phyloP scores from a whole-genome alignment of 2,329 filamentous ascomycete species.

The Allantophomopsis cytisporea region DNA sequence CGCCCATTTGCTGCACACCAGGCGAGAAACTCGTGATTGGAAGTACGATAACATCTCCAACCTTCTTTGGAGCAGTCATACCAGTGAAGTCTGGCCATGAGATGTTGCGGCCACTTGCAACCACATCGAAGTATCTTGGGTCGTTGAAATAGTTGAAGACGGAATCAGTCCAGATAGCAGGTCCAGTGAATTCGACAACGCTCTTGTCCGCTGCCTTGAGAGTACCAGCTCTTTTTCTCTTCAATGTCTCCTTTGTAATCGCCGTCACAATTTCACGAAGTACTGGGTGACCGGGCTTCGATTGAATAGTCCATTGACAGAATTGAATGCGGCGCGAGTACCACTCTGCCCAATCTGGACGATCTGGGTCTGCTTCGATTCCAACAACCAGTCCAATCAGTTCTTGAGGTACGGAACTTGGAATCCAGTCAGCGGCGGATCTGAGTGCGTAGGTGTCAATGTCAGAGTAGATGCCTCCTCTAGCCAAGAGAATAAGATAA shows the following conservation, averaged over 20 bases:
- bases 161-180: constrained; percentile 85
- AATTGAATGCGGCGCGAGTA: constrained; percentile 95
- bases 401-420: constrained; percentile 59
- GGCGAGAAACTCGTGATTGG: constrained; percentile 97
- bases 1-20: constrained; percentile 85
- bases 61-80: constrained; percentile 69
- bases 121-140: constrained; percentile 73
- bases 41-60: constrained; percentile 85
- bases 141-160: constrained; percentile 94
- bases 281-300: constrained; percentile 87
- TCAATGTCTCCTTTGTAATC: constrained; percentile 72
- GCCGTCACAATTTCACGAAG: constrained; percentile 76
- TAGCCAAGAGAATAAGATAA: constrained; percentile 58
- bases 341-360: constrained; percentile 87
- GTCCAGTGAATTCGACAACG: constrained; percentile 89
- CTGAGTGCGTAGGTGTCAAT: constrained; percentile 84
- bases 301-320: constrained; percentile 97
- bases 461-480: constrained; percentile 76
- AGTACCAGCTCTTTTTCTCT: constrained; percentile 53
- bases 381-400: constrained; percentile 80
- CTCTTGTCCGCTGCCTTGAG: constrained; percentile 50
- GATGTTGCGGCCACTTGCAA: constrained; percentile 50
- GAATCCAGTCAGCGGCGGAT: constrained; percentile 80
- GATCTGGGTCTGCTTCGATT: constrained; percentile 91
- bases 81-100: constrained; percentile 83